Percentiles rank a stretch among this genome's conserved stretches.
Evolutionary conservation across 73 alveolate genomes (phyloP).

Genomic region (Diophrys sp.): DNA sequence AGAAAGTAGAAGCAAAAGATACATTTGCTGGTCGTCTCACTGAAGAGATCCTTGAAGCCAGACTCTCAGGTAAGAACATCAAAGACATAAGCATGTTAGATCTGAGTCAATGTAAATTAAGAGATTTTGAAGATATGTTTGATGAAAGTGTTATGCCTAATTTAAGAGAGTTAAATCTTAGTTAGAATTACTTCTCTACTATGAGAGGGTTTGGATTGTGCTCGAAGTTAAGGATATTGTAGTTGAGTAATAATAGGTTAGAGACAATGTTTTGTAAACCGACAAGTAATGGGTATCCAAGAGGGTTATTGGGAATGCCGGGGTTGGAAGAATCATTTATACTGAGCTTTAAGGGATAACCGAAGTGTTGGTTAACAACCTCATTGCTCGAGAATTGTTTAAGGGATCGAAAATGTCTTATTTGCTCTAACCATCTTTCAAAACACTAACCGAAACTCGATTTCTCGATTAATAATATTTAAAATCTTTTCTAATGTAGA

Average conservation of each 20-base stretch:
- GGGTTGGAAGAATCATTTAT: constrained; percentile 35
- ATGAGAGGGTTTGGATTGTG: constrained; percentile 73
- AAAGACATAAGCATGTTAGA: constrained; percentile 67
- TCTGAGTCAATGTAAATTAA: constrained; percentile 61
- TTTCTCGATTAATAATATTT: no score
- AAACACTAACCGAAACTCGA: no score
- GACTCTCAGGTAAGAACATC: constrained; percentile 55
- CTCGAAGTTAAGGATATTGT: constrained; percentile 67
- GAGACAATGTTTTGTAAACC: constrained; percentile 69
- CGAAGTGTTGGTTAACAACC: no score
- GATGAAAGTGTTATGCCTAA: constrained; percentile 62
- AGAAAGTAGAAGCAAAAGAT: constrained; percentile 71
- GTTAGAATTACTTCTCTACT: constrained; percentile 55
- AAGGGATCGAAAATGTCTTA: no score
- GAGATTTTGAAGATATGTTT: constrained; percentile 82
- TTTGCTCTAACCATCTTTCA: no score
- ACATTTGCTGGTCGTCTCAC: constrained; percentile 82
- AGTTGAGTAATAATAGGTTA: constrained; percentile 53
- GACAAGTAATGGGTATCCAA: constrained; percentile 60
- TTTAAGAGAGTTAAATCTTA: constrained; percentile 71
- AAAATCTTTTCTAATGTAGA: no score
- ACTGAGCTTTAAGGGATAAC: no score
- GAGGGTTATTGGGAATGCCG: constrained; percentile 64
- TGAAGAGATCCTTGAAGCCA: constrained; percentile 76
- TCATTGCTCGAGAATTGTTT: no score